phyloP scores from a whole-genome alignment of 2,329 filamentous ascomycete species.

The Colletotrichum coccodes region DNA sequence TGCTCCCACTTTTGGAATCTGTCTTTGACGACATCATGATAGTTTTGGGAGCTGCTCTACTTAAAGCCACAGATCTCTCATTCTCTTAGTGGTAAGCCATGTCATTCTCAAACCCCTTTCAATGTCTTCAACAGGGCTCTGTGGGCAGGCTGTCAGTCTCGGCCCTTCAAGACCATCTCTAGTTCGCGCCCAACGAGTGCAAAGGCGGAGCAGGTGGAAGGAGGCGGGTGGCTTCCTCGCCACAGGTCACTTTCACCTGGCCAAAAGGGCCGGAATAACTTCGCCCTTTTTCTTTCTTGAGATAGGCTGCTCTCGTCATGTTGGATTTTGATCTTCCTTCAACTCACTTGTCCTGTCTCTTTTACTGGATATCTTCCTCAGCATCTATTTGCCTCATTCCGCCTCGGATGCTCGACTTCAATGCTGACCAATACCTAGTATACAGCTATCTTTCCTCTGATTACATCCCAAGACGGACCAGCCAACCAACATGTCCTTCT shows the following conservation, averaged over 20 bases:
- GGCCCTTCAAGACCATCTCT: neutral
- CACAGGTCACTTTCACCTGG: neutral
- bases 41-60: constrained; percentile 47
- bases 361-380: neutral
- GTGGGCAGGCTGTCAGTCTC: neutral
- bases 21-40: constrained; percentile 51
- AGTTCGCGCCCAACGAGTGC: neutral
- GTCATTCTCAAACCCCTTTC: neutral
- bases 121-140: no score
- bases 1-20: constrained; percentile 26
- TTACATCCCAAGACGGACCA: constrained; percentile 11
- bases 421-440: constrained; percentile 26
- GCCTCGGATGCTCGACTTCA: neutral
- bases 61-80: constrained; percentile 43
- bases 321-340: neutral
- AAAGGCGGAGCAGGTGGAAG: neutral
- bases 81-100: constrained; percentile 53
- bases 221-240: neutral
- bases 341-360: neutral
- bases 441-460: constrained; percentile 23
- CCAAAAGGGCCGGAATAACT: neutral
- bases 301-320: neutral
- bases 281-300: neutral
- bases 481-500: constrained; percentile 80
- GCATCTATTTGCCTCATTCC: constrained; percentile 6